Evolutionary conservation across 768 basidiomycete genomes (phyloP), one percentile per base, ranked within the genome.

Genomic region (Pulveroboletus sp.): DNA sequence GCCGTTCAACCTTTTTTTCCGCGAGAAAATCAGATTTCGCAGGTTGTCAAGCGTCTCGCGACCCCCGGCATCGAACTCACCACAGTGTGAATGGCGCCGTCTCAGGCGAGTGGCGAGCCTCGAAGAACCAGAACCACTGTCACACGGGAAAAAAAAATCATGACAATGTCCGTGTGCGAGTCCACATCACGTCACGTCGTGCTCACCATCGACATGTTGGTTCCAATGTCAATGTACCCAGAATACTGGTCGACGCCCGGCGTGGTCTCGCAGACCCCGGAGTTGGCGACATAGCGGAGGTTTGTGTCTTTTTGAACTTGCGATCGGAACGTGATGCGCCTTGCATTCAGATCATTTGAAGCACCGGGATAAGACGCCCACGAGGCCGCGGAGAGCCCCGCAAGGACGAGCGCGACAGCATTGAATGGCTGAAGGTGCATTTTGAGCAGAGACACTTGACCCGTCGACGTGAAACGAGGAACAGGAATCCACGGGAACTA

Each of bases 81-180:
- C 84, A 86, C 20, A 85, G 69, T 2, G 82, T 82, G 57, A 86
- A 80, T 0, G 83, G 83, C 0, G 83, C 82, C 2, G 74, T 81
- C 42, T 82, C 78, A 0, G 83, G 80, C 3, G 72, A 68, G 26
- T 77, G 65, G 13, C 85, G 74, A 3, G 84, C 75, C 53, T 81
- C 85, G 45, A 86, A 86, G 64, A 85, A 86, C 81, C 83, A 86
- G 59, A 85, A 86, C 81, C 81, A 85, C 83, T 83, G 45, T 13
- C 36, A 43, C 32, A 26, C 11, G 27, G 12, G 27, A 29, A 6
- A 6, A 29, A 6, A 29, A 6, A 6, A 12, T 6, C 27, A 29
- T 6, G 27, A 16, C 10, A 38, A 7, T 19, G 27, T 16, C 12
- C 8, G 17, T 22, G 34, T 63, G 4, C 63, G 38, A 14, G 29